Evolutionary conservation across 2,329 filamentous ascomycete genomes (phyloP).

Genomic region (Tolypocladium tropicale): DNA sequence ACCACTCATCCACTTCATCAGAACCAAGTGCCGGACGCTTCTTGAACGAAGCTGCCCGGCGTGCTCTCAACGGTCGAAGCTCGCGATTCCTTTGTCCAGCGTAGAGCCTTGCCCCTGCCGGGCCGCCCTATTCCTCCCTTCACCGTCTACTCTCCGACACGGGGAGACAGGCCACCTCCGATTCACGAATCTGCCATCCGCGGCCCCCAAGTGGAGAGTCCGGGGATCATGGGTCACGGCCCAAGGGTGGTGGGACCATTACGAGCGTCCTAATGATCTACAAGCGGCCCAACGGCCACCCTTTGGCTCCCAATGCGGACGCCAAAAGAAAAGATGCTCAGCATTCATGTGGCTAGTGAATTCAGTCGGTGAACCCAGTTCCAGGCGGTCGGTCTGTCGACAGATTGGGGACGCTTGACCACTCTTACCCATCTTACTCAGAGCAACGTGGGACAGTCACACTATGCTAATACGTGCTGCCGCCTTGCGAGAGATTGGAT

Average conservation of each 20-base stretch:
- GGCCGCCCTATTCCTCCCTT: not conserved
- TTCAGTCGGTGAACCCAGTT: not conserved
- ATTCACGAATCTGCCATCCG: not conserved
- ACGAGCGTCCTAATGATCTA: not conserved
- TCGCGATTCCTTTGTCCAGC: not conserved
- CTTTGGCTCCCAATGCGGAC: not conserved
- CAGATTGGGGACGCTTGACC: not conserved
- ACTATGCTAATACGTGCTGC: not conserved
- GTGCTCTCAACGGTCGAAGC: not conserved
- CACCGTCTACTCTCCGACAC: not conserved
- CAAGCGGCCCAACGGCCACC: not conserved
- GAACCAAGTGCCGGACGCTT: not conserved
- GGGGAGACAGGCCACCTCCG: not conserved
- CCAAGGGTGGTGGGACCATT: not conserved
- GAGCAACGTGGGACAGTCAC: not conserved
- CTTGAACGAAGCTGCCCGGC: not conserved
- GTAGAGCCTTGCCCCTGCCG: not conserved
- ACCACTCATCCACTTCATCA: not conserved
- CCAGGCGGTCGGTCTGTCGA: not conserved
- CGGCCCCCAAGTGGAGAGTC: not conserved
- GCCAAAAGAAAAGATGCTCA: not conserved
- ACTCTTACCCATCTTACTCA: not conserved
- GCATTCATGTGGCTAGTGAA: not conserved
- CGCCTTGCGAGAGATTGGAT: not conserved
- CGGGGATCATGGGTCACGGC: not conserved